Percentiles rank a stretch among this genome's conserved stretches.
These are phyloP conservation scores for Verbascum thapsus DNA, from an alignment of 257 asterid genomes.

Conservation along the genomic window DNA sequence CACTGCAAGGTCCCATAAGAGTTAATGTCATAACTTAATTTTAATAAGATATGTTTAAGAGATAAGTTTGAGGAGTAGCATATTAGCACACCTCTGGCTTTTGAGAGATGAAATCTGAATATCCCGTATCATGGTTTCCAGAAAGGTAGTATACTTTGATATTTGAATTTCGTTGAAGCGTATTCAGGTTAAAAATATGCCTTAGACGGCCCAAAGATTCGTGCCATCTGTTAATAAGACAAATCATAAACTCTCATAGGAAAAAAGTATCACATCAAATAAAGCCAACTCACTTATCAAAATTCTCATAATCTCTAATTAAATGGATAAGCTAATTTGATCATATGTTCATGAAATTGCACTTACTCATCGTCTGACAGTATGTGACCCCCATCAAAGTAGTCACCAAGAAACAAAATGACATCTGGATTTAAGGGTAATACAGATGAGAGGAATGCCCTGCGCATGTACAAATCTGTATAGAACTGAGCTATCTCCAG, in stretches of 20 bases:
- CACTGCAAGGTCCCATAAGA: too few relatives aligned
- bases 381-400: slow-evolving; percentile 78
- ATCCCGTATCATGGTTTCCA: slow-evolving; percentile 95
- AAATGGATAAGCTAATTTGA: slow-evolving; percentile 5
- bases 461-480: slow-evolving; percentile 91
- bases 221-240: slow-evolving; percentile 65
- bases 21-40: neutral
- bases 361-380: slow-evolving; percentile 87
- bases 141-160: slow-evolving; percentile 57
- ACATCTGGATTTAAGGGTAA: slow-evolving; percentile 81
- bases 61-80: slow-evolving; percentile 10
- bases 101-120: slow-evolving; percentile 61
- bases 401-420: slow-evolving; percentile 88
- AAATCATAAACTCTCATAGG: slow-evolving; percentile 26
- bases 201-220: slow-evolving; percentile 84
- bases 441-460: slow-evolving; percentile 82
- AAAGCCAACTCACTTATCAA: neutral
- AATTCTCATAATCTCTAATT: neutral
- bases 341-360: neutral
- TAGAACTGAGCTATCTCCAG: slow-evolving; percentile 86
- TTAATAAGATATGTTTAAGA: neutral
- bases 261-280: neutral
- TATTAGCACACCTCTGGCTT: slow-evolving; percentile 62
- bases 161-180: slow-evolving; percentile 56
- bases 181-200: slow-evolving; percentile 79